phyloP scores from a whole-genome alignment of 176 grass and related monocot species.

The Triticum timopheevii region DNA sequence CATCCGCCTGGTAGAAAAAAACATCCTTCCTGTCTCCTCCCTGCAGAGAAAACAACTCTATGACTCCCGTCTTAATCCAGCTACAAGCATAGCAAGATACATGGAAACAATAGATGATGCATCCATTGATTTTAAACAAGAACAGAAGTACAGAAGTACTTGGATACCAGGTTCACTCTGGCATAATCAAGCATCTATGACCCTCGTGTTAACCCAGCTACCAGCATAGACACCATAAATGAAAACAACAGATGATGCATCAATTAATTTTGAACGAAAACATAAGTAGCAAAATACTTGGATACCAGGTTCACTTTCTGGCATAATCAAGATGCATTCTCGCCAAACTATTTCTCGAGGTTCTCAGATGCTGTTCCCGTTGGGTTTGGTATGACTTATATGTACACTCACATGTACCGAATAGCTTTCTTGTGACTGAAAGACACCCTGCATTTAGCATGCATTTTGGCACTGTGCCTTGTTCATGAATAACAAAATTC shows the following conservation, averaged over 20 bases:
- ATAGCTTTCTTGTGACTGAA: background rate
- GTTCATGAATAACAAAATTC: background rate
- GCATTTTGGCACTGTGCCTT: background rate
- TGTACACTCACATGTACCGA: too few species aligned
- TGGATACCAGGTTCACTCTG: background rate
- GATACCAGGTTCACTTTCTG: background rate
- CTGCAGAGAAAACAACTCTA: conserved; percentile 45
- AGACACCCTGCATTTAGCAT: background rate
- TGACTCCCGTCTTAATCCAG: conserved; percentile 18
- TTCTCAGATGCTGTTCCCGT: background rate
- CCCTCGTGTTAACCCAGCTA: conserved; percentile 5
- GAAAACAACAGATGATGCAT: background rate
- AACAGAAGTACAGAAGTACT: background rate
- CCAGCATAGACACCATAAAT: background rate
- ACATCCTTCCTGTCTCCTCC: conserved; percentile 99
- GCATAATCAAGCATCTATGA: background rate
- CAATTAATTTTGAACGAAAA: background rate
- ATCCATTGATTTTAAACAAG: background rate
- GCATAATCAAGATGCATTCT: background rate
- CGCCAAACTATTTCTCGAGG: background rate
- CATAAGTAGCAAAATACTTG: background rate
- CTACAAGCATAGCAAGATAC: background rate
- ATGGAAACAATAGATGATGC: background rate
- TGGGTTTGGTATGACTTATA: background rate
- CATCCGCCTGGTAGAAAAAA: conserved; percentile 99